These are phyloP conservation scores for Emmonsiellopsis sp. DNA, from an alignment of 2,329 filamentous ascomycete genomes.

Conservation along the genomic window DNA sequence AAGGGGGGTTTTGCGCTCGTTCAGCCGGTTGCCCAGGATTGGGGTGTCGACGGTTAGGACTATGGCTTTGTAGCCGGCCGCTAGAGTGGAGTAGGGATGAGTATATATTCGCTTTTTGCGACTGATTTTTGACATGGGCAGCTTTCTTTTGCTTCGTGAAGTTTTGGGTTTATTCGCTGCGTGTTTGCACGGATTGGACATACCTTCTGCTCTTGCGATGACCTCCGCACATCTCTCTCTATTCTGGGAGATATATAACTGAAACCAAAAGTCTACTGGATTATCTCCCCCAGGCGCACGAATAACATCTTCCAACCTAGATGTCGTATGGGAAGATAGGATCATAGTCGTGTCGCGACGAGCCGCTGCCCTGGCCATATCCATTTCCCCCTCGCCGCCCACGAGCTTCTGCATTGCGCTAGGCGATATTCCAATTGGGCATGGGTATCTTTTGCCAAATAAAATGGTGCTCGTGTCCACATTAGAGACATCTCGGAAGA, in stretches of 20 bases:
- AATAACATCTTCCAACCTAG: conserved; percentile 54
- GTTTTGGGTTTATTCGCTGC: no score
- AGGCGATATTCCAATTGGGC: conserved; percentile 55
- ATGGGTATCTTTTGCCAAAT: conserved; percentile 40
- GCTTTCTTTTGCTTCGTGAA: no score
- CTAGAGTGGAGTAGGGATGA: conserved; percentile 42
- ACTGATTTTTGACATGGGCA: no score
- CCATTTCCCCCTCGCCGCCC: conserved; percentile 55
- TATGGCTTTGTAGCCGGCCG: conserved; percentile 53
- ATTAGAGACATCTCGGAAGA: neutral
- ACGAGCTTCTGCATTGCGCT: conserved; percentile 62
- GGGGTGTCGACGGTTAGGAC: conserved; percentile 67
- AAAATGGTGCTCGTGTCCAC: conserved; percentile 40
- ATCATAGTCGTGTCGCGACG: conserved; percentile 56
- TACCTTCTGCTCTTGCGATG: conserved; percentile 60
- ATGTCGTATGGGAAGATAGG: conserved; percentile 54
- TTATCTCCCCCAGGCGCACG: neutral
- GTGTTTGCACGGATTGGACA: conserved; percentile 40
- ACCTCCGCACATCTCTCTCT: conserved; percentile 46
- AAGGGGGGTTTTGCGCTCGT: neutral
- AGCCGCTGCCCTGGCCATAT: conserved; percentile 51
- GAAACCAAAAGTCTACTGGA: neutral
- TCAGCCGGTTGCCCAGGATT: conserved; percentile 52
- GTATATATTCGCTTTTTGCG: no score
- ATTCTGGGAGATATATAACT: conserved; percentile 1